Evolutionary conservation across 352 stramenopile genomes (phyloP), one percentile per base, ranked within the genome.

Genomic region (Globisporangium ultimum): DNA sequence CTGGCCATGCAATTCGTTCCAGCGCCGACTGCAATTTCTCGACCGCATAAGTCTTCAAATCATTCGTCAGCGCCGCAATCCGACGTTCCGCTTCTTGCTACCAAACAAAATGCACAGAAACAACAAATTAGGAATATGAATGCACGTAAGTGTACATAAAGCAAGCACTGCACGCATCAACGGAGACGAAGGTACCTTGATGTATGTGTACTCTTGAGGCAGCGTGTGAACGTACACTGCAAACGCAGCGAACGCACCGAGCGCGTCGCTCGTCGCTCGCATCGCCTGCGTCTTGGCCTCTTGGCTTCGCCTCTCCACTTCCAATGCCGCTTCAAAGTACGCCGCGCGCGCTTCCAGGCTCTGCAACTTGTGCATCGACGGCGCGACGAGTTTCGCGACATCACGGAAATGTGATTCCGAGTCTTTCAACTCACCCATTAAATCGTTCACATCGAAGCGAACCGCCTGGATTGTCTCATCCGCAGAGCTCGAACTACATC

Each of bases 241-340:
- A 54, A 87, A 78, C 20, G 18, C 51, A 13, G 58, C 41, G 28
- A 91, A 87, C 17, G 68, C 71, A 32, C 72, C 63, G 32, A 91
- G 64, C 20, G 75, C 78, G 8, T 71, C 70, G 0, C 42, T 60
- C 2, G 75, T 84, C n/a, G 76, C 75, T 56, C 85, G 54, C 1
- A 62, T 48, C 0, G 78, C 81, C 7, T 67, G 40, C 11, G 53
- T 48, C 48, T 71, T 76, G n/a, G 67, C 69, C 48, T 71, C 34
- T 42, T 84, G 63, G 32, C 78, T 88, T 34, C 70, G 65, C n/a
- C 55, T 66, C 59, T 91, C 78, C 21, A 86, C 71, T 57, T 89
- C 64, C 1, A 91, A 43, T 5, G 73, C 78, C 0, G 61, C 69
- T 53, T 71, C 51, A 10, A 86, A 64, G 58, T 88, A 88, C 18